Percentiles rank a stretch among this genome's conserved stretches.
Conservation (phyloP, 495 filamentous ascomycete genomes). For the Neurospora sp. region DNA sequence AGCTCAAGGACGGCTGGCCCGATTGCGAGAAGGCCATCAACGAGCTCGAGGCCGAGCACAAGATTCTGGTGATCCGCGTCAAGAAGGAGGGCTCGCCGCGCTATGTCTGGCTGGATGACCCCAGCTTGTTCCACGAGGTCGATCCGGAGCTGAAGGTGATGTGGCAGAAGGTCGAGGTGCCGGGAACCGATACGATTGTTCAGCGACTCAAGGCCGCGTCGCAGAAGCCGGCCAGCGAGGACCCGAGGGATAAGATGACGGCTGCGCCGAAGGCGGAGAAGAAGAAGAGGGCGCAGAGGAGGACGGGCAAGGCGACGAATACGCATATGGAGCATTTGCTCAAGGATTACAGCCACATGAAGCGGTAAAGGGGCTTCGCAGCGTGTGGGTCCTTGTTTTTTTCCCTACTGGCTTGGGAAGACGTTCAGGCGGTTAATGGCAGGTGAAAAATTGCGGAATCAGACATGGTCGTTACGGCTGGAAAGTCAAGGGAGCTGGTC, state of each 20-base stretch:
- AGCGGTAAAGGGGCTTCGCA: constrained; percentile 16
- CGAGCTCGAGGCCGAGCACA: constrained; percentile 64
- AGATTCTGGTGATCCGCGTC: constrained; percentile 74
- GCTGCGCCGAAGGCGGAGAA: constrained; percentile 54
- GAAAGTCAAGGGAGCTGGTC: background rate
- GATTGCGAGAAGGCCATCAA: constrained; percentile 68
- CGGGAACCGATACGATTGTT: constrained; percentile 63
- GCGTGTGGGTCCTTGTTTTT: background rate
- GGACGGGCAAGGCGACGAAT: constrained; percentile 80
- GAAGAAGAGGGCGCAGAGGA: constrained; percentile 55
- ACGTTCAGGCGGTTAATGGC: background rate
- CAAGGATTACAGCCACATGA: constrained; percentile 65
- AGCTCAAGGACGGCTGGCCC: constrained; percentile 91
- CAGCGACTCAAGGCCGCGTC: constrained; percentile 61
- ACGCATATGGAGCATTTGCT: constrained; percentile 84
- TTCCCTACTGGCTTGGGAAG: background rate
- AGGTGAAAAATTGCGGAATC: background rate
- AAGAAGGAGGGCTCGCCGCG: constrained; percentile 85
- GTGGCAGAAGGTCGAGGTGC: constrained; percentile 76
- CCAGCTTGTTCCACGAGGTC: constrained; percentile 61
- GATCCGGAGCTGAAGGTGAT: constrained; percentile 73
- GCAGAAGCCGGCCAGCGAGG: constrained; percentile 69
- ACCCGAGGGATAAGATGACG: constrained; percentile 50
- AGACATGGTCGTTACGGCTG: background rate
- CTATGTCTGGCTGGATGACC: constrained; percentile 83